Percentiles rank a stretch among this genome's conserved stretches.
Evolutionary conservation across 2,329 filamentous ascomycete genomes (phyloP).

Genomic region (Drechslera avenae): DNA sequence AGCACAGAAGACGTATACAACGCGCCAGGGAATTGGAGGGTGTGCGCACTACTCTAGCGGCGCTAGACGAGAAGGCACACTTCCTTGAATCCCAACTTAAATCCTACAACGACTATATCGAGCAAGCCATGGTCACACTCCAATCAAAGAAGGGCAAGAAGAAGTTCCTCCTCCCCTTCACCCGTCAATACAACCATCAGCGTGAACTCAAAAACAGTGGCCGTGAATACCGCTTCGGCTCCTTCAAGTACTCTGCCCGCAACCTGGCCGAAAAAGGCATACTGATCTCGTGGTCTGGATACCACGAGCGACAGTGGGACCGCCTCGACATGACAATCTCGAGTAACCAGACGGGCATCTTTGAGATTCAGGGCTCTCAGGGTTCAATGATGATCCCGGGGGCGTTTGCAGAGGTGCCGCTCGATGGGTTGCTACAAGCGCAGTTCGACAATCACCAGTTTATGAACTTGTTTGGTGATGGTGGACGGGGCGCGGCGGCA

Average conservation of each 20-base stretch:
- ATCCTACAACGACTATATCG: conserved; percentile 98
- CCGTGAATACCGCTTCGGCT: conserved; percentile 95
- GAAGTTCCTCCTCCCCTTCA: conserved; percentile 92
- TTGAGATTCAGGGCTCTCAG: conserved; percentile 86
- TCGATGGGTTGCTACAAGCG: conserved; percentile 92
- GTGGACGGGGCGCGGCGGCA: conserved; percentile 23
- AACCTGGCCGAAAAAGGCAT: conserved; percentile 92
- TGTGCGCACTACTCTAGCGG: conserved; percentile 73
- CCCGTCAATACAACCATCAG: conserved; percentile 98
- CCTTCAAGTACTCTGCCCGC: conserved; percentile 94
- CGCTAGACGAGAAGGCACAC: conserved; percentile 82
- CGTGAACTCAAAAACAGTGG: conserved; percentile 90
- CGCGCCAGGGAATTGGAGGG: conserved; percentile 88
- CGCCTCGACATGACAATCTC: conserved; percentile 93
- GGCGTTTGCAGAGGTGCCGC: conserved; percentile 82
- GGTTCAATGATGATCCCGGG: conserved; percentile 96
- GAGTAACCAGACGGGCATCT: conserved; percentile 91
- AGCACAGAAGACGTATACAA: conserved; percentile 90
- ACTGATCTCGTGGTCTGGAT: conserved; percentile 86
- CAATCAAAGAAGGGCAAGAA: conserved; percentile 98
- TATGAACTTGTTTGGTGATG: conserved; percentile 77
- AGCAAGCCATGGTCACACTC: conserved; percentile 95
- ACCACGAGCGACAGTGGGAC: conserved; percentile 82
- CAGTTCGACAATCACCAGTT: conserved; percentile 98
- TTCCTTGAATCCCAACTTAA: conserved; percentile 96